Conservation (phyloP, 108 stramenopile genomes). For the Skeletonema potamos region DNA sequence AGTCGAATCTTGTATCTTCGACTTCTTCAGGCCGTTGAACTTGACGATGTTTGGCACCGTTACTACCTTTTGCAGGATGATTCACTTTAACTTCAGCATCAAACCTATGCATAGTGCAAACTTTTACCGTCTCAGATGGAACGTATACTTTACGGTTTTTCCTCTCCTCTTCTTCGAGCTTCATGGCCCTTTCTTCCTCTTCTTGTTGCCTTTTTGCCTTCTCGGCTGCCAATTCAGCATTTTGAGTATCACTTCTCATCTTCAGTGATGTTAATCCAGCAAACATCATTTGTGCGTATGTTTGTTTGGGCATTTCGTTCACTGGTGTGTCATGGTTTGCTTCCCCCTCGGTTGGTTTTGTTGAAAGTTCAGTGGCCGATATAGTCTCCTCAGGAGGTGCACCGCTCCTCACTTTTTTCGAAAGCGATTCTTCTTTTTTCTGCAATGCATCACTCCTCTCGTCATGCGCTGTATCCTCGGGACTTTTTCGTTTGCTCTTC, state of each 20-base stretch:
- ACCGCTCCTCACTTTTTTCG: conserved; percentile 2
- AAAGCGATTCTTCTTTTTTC: not conserved
- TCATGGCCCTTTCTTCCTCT: conserved; percentile 30
- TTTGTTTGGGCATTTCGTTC: not conserved
- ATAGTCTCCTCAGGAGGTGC: not conserved
- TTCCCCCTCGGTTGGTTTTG: conserved; percentile 2
- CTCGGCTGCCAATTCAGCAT: conserved; percentile 31
- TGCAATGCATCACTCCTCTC: not conserved
- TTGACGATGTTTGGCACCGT: conserved; percentile 8
- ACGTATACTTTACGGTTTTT: conserved; percentile 41
- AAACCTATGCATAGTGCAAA: conserved; percentile 32
- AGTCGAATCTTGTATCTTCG: conserved; percentile 71
- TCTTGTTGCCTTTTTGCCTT: conserved; percentile 26
- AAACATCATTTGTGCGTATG: conserved; percentile 40
- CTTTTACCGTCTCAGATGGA: conserved; percentile 26
- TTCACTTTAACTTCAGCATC: conserved; percentile 24
- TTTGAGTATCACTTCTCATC: conserved; percentile 30
- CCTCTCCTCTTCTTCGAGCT: conserved; percentile 47
- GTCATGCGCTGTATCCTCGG: not conserved
- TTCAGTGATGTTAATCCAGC: conserved; percentile 32
- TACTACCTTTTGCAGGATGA: not conserved
- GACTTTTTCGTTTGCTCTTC: conserved; percentile 23
- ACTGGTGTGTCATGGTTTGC: not conserved
- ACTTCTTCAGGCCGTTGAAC: conserved; percentile 55
- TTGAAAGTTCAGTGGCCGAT: conserved; percentile 8